Evolutionary conservation across 352 stramenopile genomes (phyloP).

Genomic region (Globisporangium emineosum): DNA sequence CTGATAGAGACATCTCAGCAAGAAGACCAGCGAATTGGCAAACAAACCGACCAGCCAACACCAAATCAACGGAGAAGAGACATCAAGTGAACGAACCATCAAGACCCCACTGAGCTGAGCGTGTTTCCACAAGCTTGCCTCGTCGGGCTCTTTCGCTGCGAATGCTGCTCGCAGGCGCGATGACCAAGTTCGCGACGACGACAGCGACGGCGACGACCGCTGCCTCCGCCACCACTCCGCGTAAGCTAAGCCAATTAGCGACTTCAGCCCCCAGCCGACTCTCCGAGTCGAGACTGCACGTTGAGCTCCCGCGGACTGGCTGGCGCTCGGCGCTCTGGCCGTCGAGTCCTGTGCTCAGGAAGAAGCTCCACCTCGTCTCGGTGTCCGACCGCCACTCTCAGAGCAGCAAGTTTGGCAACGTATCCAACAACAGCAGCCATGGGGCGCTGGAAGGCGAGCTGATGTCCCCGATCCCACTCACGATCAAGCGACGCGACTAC

Average conservation of each 20-base stretch:
- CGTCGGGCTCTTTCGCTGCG: neutral
- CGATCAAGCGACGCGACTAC: slow-evolving; percentile 7
- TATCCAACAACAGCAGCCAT: slow-evolving; percentile 15
- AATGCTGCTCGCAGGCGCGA: slow-evolving; percentile 5
- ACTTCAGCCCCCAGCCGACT: slow-evolving; percentile 6
- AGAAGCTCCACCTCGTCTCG: slow-evolving; percentile 30
- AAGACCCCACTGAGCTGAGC: neutral
- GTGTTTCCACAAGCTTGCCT: neutral
- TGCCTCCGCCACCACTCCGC: neutral
- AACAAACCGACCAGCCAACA: neutral
- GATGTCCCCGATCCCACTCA: slow-evolving; percentile 8
- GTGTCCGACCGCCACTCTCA: slow-evolving; percentile 5
- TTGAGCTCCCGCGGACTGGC: slow-evolving; percentile 20
- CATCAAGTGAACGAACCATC: neutral
- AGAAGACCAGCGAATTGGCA: neutral
- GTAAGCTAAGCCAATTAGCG: slow-evolving; percentile 12
- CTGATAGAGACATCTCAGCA: neutral
- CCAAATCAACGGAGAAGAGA: neutral
- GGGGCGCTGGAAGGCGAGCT: slow-evolving; percentile 3
- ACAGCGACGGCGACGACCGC: neutral
- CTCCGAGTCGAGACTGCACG: slow-evolving; percentile 19
- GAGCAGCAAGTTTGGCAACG: slow-evolving; percentile 17
- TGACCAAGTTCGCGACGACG: slow-evolving; percentile 6
- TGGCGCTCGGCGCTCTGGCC: slow-evolving; percentile 40
- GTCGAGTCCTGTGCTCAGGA: slow-evolving; percentile 25